These are phyloP conservation scores for Penicillium expansum DNA, from an alignment of 2,329 filamentous ascomycete genomes.

Conservation along the genomic window DNA sequence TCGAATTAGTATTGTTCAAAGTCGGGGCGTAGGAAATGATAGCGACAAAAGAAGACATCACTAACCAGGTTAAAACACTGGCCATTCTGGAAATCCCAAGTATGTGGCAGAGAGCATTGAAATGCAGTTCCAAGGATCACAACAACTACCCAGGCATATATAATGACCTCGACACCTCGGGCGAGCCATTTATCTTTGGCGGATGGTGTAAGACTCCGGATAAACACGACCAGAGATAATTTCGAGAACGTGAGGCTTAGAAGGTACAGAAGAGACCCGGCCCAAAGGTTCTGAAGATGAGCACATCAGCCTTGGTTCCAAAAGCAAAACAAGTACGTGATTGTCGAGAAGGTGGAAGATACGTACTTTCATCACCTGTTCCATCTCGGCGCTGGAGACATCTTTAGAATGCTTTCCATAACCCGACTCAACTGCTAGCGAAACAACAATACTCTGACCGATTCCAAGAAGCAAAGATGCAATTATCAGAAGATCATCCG, in stretches of 20 bases:
- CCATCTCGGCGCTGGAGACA: constrained; percentile 13
- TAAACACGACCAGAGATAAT: constrained; percentile 24
- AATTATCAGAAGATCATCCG: constrained; percentile 24
- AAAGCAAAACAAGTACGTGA: background rate
- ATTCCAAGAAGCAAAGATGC: constrained; percentile 18
- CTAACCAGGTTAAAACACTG: constrained; percentile 21
- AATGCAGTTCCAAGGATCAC: constrained; percentile 19
- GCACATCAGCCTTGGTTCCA: background rate
- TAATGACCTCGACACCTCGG: constrained; percentile 10
- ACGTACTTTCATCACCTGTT: constrained; percentile 22
- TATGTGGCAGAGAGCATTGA: constrained; percentile 17
- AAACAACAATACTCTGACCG: constrained; percentile 18
- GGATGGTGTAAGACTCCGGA: constrained; percentile 20
- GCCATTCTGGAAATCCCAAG: constrained; percentile 21
- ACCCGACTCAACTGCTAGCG: constrained; percentile 22
- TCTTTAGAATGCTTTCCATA: constrained; percentile 21
- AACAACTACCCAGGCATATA: constrained; percentile 15
- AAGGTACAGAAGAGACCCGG: constrained; percentile 21
- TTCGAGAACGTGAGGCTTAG: constrained; percentile 24
- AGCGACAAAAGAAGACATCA: background rate
- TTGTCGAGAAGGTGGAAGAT: background rate
- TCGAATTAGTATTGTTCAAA: background rate
- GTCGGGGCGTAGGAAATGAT: background rate
- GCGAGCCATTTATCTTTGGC: constrained; percentile 18
- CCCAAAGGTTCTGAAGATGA: constrained; percentile 17